phyloP scores from a whole-genome alignment of 176 grass and related monocot genomes.

The Oryza longistaminata region DNA sequence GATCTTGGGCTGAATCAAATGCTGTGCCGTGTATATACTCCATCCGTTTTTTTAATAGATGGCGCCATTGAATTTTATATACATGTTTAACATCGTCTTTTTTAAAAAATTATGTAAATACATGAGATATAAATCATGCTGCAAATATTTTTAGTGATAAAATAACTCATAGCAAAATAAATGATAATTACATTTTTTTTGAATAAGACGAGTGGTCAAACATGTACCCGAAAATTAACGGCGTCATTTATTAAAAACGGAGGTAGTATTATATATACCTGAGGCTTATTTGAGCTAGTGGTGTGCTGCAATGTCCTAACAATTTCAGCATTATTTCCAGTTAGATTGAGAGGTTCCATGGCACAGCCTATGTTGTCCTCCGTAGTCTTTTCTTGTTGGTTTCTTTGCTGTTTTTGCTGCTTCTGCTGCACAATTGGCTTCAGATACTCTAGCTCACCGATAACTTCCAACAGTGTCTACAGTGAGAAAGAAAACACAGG shows the following conservation, averaged over 20 bases:
- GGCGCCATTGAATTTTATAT: too few relatives aligned
- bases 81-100: too few relatives aligned
- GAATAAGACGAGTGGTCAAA: too few relatives aligned
- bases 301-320: not conserved
- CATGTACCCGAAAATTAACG: too few relatives aligned
- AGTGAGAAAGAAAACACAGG: not conserved
- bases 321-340: not conserved
- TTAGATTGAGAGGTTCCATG: conserved; percentile 20
- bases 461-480: conserved; percentile 51
- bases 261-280: conserved; percentile 29
- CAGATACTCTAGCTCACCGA: conserved; percentile 52
- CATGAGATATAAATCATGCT: too few relatives aligned
- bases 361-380: conserved; percentile 37
- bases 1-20: not conserved
- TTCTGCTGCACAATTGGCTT: conserved; percentile 42
- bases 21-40: too few relatives aligned
- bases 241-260: too few relatives aligned
- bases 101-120: too few relatives aligned
- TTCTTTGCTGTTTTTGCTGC: not conserved
- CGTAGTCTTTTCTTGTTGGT: not conserved
- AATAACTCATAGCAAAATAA: too few relatives aligned
- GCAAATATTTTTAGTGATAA: too few relatives aligned
- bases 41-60: too few relatives aligned
- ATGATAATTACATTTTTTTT: too few relatives aligned
- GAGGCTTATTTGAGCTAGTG: conserved; percentile 34